Conservation (phyloP, 2,329 filamentous ascomycete species). For the Microcyclospora pomicola region DNA sequence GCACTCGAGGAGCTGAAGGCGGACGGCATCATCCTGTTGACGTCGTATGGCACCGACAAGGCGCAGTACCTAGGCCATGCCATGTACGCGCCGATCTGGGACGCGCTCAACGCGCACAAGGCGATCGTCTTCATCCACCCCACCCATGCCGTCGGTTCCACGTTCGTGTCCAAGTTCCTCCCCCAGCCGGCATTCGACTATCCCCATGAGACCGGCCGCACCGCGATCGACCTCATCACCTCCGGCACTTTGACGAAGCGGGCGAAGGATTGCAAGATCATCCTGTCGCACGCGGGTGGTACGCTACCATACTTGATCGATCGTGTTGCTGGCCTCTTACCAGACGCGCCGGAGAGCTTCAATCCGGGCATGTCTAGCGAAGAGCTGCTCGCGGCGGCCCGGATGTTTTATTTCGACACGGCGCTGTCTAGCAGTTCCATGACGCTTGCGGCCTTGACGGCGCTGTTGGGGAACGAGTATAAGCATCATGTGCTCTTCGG, state of each 20-base stretch:
- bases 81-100: slow-evolving; percentile 33
- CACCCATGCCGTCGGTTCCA: slow-evolving; percentile 25
- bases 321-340: slow-evolving; percentile 2
- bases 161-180: slow-evolving; percentile 25
- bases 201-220: slow-evolving; percentile 39
- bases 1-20: slow-evolving; percentile 28
- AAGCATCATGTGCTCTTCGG: slow-evolving; percentile 3
- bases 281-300: slow-evolving; percentile 38
- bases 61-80: slow-evolving; percentile 39
- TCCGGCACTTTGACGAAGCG: slow-evolving; percentile 30
- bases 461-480: neutral
- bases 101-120: slow-evolving; percentile 32
- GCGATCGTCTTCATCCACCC: slow-evolving; percentile 43
- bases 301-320: slow-evolving; percentile 30
- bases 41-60: slow-evolving; percentile 29
- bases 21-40: slow-evolving; percentile 39
- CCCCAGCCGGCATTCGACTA: slow-evolving; percentile 38
- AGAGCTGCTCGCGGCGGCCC: no score
- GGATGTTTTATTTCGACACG: no score
- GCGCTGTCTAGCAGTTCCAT: no score
- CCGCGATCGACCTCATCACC: slow-evolving; percentile 36
- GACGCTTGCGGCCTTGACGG: neutral
- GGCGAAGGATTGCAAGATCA: slow-evolving; percentile 34
- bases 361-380: neutral
- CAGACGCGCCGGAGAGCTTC: neutral